Evolutionary conservation across 805 yeast species (phyloP), one percentile per base, ranked within the genome.

Genomic region (Lachancea quebecensis): DNA sequence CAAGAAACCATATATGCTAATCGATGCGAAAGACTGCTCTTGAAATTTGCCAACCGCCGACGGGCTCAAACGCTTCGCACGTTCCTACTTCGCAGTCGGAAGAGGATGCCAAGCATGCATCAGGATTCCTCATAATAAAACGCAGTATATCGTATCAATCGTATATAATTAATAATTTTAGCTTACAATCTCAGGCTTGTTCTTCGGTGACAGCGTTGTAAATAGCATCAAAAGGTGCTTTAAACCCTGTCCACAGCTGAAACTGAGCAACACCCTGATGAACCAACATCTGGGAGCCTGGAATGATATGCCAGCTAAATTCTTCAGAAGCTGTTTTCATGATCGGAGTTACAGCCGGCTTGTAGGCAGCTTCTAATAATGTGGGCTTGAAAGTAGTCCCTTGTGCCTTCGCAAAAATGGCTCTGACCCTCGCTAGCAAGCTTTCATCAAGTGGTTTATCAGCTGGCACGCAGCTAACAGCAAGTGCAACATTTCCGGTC

Each of bases 201-300:
- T 40, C n/a, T 21, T 40, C 37, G 8, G 38, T 33, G 41, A 85
- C 91, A 28, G 86, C 88, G 15, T 75, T 70, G 53, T 75, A 79
- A 38, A 83, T 73, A 16, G 73, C 76, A 29, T 71, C 64, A 64
- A 78, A 83, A 16, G 89, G 87, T 3, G 90, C 82, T 25, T 56
- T 65, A 41, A 73, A 62, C 0, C 84, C 83, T 10, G 85, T 86
- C 82, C 95, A 91, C 46, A 78, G 66, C 50, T 74, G 68, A 62
- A 90, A 89, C 68, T 93, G 99, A 52, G 77, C 86, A 41, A 85
- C 81, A 39, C 97, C 99, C 68, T 93, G 99, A 66, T 85, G 81
- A 14, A 90, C 89, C 51, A 93, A 74, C 93, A 95, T 85, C 58
- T 89, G 87, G 31, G 84, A 79, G 10, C 99, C 99, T 8, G 90